Evolutionary conservation across 2,329 filamentous ascomycete genomes (phyloP), one percentile per base, ranked within the genome.

Genomic region (Arthrinium phaeospermum): DNA sequence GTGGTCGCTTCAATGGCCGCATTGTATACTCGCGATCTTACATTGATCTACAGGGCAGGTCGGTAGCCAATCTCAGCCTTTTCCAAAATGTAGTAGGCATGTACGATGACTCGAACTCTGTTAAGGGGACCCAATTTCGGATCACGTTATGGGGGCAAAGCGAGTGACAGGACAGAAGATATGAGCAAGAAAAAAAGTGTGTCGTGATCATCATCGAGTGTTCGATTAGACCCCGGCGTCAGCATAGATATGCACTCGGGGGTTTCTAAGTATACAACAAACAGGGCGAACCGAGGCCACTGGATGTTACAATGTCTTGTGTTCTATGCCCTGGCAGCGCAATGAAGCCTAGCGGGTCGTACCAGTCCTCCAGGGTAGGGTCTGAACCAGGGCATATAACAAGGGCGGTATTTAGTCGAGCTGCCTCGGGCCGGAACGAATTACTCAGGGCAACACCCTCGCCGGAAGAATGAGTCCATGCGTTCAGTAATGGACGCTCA

Each of bases 371-470:
- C 30, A 57, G 30, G 27, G 16, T 24, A 41, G 8, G 34, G 19
- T 41, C 10, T 64, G 57, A 1, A 12, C 22, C 57, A 64, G 57
- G 57, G 57, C 57, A 41, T 24, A 64, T 37, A 8, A 64, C 57
- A n/a, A 64, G 12, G 34, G 6, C 34, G 34, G 57, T 19, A 64
- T 34, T 61, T 37, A 37, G 8, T 61, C 22, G 30, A 64, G 57
- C 57, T 64, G 57, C 10, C 19, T 64, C 57, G 57, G 57, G 57
- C 57, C 57, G 57, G 57, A 30, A 41, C 57, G 57, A 64, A 22
- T 37, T 34, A 19, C n/a, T n/a, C 34, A 64, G 19, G 57, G 57
- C 34, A 64, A 41, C 14, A 37, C 57, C 8, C 10, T 64, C 57
- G 10, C 34, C 34, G 34, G 30, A 41, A 64, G 19, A n/a, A 22